phyloP scores from a whole-genome alignment of 306 rosid species.

The Rosa chinensis region DNA sequence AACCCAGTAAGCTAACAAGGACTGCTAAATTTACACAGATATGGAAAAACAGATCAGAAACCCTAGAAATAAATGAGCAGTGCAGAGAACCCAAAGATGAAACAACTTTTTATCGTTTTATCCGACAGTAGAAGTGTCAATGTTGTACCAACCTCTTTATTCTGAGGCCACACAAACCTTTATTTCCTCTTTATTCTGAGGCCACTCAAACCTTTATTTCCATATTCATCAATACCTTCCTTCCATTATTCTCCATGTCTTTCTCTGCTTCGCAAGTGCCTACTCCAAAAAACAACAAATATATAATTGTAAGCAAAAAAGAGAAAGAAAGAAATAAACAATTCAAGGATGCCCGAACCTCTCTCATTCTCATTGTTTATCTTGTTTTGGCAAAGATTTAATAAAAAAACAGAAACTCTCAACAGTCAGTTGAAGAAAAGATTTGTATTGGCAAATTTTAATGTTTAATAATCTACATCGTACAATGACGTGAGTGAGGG shows the following conservation, averaged over 20 bases:
- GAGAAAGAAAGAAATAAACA: background rate
- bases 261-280: constrained; percentile 9
- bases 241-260: constrained; percentile 27
- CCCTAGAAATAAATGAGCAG: constrained; percentile 36
- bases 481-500: constrained; percentile 15
- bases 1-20: background rate
- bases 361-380: background rate
- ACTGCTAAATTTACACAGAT: background rate
- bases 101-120: background rate
- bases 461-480: constrained; percentile 24
- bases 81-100: background rate
- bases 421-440: background rate
- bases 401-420: too few species aligned
- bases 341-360: background rate
- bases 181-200: constrained; percentile 33
- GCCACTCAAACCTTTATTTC: constrained; percentile 24
- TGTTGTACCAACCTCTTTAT: constrained; percentile 20
- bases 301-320: background rate
- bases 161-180: constrained; percentile 19
- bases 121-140: background rate
- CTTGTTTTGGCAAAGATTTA: constrained; percentile 28
- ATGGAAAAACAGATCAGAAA: constrained; percentile 28
- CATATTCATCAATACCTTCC: constrained; percentile 21
- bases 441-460: background rate
- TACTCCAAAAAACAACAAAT: constrained; percentile 23